Conservation (phyloP, 164 flowering plant genomes). For the Amborella trichopoda region DNA sequence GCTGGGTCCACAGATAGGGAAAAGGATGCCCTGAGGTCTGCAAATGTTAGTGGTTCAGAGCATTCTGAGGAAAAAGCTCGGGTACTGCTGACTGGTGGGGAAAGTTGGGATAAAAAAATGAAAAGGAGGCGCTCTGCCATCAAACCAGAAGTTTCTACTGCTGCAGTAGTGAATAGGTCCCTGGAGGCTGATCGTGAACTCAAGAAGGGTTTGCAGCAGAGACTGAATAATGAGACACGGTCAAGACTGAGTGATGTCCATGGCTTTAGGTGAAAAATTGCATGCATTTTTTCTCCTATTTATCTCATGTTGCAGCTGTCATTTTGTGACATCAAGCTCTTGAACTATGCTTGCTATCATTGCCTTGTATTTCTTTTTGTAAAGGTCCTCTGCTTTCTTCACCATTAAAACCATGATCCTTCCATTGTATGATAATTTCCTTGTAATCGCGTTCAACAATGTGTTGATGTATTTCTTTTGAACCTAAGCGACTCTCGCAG, state of each 20-base stretch:
- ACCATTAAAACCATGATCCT: background rate
- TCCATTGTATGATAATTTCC: background rate
- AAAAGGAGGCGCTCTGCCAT: conserved; percentile 70
- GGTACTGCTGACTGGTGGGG: conserved; percentile 67
- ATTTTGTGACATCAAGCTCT: too few species aligned
- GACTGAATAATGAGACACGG: background rate
- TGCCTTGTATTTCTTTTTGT: too few species aligned
- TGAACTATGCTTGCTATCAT: too few species aligned
- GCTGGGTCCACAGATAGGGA: conserved; percentile 46
- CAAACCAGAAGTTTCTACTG: conserved; percentile 44
- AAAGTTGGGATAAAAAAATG: conserved; percentile 86
- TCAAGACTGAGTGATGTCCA: background rate
- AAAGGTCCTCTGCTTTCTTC: too few species aligned
- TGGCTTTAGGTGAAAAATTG: conserved; percentile 1
- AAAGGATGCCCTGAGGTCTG: conserved; percentile 37
- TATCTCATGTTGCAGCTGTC: too few species aligned
- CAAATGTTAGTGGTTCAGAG: conserved; percentile 37
- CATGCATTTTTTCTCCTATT: too few species aligned
- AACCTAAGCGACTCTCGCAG: conserved; percentile 23
- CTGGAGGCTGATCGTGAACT: background rate
- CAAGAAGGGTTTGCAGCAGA: background rate
- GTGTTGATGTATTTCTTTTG: background rate
- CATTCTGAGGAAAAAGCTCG: conserved; percentile 64
- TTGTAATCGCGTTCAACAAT: background rate
- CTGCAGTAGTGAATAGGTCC: conserved; percentile 6